Conservation (phyloP, 306 rosid genomes). For the Alnus rubra region DNA sequence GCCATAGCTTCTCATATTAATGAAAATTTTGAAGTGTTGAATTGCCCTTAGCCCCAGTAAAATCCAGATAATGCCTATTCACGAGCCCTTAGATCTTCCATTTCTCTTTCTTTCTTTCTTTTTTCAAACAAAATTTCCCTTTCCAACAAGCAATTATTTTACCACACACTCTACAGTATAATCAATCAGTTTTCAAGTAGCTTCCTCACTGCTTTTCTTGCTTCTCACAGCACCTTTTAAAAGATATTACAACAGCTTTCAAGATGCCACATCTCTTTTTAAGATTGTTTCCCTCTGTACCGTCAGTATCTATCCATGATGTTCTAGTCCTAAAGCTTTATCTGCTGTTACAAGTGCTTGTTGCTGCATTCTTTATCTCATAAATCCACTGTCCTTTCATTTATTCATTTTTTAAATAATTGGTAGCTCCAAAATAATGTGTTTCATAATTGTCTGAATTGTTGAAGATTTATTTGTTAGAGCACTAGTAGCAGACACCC, state of each 20-base stretch:
- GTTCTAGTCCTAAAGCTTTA: slow-evolving; percentile 1
- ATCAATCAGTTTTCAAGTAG: not conserved
- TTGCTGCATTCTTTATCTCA: not conserved
- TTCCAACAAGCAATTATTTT: too few relatives aligned
- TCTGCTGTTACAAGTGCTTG: not conserved
- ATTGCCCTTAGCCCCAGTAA: not conserved
- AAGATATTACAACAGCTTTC: not conserved
- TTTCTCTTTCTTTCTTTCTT: not conserved
- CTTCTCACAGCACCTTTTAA: not conserved
- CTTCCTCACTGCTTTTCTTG: not conserved
- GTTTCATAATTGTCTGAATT: not conserved
- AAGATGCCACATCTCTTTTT: not conserved
- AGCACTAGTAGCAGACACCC: too few relatives aligned
- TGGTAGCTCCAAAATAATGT: not conserved
- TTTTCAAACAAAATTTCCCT: too few relatives aligned
- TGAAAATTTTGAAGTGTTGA: not conserved
- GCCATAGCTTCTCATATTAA: not conserved
- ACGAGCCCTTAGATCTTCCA: not conserved
- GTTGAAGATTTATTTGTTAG: slow-evolving; percentile 12
- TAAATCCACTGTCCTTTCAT: not conserved
- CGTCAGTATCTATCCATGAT: slow-evolving; percentile 6
- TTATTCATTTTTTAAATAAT: not conserved
- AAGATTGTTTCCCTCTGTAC: not conserved
- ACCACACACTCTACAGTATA: not conserved
- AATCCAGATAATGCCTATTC: not conserved